Percentiles rank a stretch among this genome's conserved stretches.
Conservation (phyloP, 2,329 filamentous ascomycete species). For the Westerdykella ornata region DNA sequence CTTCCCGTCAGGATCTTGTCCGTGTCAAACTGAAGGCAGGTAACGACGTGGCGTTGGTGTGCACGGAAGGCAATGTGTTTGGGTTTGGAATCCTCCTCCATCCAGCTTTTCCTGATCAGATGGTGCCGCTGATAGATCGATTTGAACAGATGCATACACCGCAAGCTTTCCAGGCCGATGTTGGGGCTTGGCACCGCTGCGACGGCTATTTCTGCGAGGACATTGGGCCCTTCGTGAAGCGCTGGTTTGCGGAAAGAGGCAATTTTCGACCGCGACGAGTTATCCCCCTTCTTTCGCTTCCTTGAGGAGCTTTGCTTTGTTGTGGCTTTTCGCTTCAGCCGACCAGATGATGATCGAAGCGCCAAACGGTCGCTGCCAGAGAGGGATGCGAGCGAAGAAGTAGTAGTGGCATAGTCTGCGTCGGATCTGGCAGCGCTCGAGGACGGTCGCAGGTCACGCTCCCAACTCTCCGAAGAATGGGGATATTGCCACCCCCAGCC, state of each 20-base stretch:
- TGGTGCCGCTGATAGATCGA: conserved; percentile 90
- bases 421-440: conserved; percentile 43
- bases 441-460: conserved; percentile 63
- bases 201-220: conserved; percentile 78
- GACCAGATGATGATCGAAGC: conserved; percentile 26
- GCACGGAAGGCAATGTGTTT: conserved; percentile 93
- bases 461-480: conserved; percentile 64
- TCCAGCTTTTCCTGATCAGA: conserved; percentile 89
- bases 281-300: conserved; percentile 51
- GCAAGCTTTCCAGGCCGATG: conserved; percentile 69
- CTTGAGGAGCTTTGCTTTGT: conserved; percentile 42
- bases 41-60: conserved; percentile 92
- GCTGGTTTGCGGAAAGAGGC: conserved; percentile 44
- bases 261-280: conserved; percentile 38
- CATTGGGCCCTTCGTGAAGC: conserved; percentile 72
- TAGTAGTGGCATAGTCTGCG: conserved; percentile 26
- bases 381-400: conserved; percentile 7
- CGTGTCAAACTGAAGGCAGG: conserved; percentile 93
- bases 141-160: conserved; percentile 88
- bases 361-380: conserved; percentile 16
- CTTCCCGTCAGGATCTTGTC: conserved; percentile 98
- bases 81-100: conserved; percentile 71
- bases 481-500: conserved; percentile 98
- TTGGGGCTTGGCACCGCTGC: conserved; percentile 74
- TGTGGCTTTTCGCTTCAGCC: conserved; percentile 37